phyloP scores from a whole-genome alignment of 257 asterid genomes.

The Primulina eburnea region DNA sequence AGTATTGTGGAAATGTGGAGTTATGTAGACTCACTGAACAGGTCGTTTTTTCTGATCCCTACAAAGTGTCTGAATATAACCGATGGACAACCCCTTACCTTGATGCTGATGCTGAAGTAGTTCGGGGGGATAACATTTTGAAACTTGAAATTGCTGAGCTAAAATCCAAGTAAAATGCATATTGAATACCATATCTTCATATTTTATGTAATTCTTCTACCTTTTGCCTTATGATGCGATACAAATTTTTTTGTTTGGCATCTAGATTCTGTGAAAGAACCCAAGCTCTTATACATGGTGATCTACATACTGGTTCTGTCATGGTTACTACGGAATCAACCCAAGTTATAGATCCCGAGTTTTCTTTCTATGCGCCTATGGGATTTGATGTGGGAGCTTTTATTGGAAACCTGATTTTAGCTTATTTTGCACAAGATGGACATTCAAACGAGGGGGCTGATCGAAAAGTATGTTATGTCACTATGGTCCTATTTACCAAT shows the following conservation, averaged over 20 bases:
- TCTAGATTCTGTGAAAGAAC: constrained; percentile 90
- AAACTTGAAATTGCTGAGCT: constrained; percentile 89
- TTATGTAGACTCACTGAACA: constrained; percentile 94
- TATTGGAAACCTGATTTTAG: constrained; percentile 80
- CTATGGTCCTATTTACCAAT: neutral
- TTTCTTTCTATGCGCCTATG: constrained; percentile 89
- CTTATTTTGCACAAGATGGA: constrained; percentile 95
- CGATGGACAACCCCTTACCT: constrained; percentile 88
- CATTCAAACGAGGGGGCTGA: constrained; percentile 62
- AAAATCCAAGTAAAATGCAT: constrained; percentile 65
- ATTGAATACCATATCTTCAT: constrained; percentile 4
- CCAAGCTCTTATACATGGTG: constrained; percentile 94
- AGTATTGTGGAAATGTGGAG: constrained; percentile 90
- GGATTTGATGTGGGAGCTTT: constrained; percentile 95
- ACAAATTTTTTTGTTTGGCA: constrained; percentile 20
- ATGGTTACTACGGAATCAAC: constrained; percentile 85
- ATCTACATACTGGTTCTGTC: constrained; percentile 92
- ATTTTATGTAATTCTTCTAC: neutral
- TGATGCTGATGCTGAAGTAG: constrained; percentile 81
- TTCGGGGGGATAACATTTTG: constrained; percentile 67
- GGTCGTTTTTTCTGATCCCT: constrained; percentile 93
- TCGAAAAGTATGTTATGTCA: constrained; percentile 51
- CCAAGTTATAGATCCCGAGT: constrained; percentile 94
- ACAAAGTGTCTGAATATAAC: constrained; percentile 76
- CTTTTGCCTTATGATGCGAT: constrained; percentile 8